phyloP scores from a whole-genome alignment of 2,329 filamentous ascomycete genomes.

The Fusarium sp. region DNA sequence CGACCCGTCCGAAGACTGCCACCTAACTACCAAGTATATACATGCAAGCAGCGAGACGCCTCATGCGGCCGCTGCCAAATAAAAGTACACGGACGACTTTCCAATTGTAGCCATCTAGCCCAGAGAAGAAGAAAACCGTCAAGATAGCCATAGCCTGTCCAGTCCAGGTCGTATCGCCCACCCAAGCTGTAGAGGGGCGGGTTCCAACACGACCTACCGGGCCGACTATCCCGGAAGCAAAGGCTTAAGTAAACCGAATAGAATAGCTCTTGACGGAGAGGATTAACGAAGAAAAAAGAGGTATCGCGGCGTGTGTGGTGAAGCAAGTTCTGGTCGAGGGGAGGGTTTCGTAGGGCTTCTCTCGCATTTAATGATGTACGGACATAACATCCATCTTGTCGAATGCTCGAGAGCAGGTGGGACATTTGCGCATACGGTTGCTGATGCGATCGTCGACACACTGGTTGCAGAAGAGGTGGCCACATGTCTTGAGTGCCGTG shows the following conservation, averaged over 20 bases:
- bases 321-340: conserved; percentile 17
- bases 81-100: conserved; percentile 45
- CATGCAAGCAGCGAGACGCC: conserved; percentile 26
- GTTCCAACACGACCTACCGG: conserved; percentile 8
- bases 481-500: conserved; percentile 91
- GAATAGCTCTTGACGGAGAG: conserved; percentile 31
- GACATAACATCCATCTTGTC: conserved; percentile 91
- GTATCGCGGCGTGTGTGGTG: conserved; percentile 35
- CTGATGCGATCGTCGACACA: conserved; percentile 91
- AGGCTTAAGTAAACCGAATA: conserved; percentile 27
- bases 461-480: conserved; percentile 90
- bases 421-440: conserved; percentile 94
- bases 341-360: background rate
- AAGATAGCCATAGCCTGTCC: conserved; percentile 29
- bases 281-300: conserved; percentile 42
- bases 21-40: conserved; percentile 41
- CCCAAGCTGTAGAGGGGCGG: background rate
- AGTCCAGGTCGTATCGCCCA: conserved; percentile 28
- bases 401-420: conserved; percentile 91
- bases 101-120: conserved; percentile 43
- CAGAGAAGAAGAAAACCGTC: conserved; percentile 41
- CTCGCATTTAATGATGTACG: conserved; percentile 60
- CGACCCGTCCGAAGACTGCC: conserved; percentile 5
- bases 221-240: conserved; percentile 1
- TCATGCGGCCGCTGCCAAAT: conserved; percentile 23